Evolutionary conservation across 306 rosid genomes (phyloP), one percentile per base, ranked within the genome.

Genomic region (Begonia peltatifolia): DNA sequence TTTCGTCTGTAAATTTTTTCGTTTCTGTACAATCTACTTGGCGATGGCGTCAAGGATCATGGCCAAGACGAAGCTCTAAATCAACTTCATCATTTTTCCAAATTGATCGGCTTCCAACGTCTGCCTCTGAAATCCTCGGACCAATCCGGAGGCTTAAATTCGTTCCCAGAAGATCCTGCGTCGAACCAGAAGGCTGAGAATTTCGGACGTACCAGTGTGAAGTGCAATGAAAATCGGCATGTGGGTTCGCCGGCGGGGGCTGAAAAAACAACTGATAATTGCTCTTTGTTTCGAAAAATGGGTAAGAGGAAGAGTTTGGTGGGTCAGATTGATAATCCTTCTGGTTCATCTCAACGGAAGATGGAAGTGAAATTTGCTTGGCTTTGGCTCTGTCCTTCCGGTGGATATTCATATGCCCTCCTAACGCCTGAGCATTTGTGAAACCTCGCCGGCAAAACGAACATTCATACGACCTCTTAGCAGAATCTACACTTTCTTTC

Each of bases 1-100:
- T 30, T 30, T 7, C 38, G 9, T 30, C 38, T 30, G 38, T 7
- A 5, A 30, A 5, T 2, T 30, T 6, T 30, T 30, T 30, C 8
- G 38, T 30, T 30, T 30, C 38, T 30, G 38, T 30, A 30, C 38
- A 30, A 30, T 30, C 38, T 30, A 5, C 38, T 30, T 30, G 8
- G 48, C n/a, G 14, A 44, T 10, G 48, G 48, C 48, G 68, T 43
- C 58, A 65, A 41, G 74, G 76, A 69, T 81, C 70, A 64, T 77
- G 76, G 42, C 97, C 95, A 47, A 89, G 78, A 41, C 94, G 87
- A 53, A 89, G 97, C 84, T 85, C 95, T 73, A 85, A 82, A 60
- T 89, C 97, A 47, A 89, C 71, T 58, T 85, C 92, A 18, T 70
- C 76, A 20, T 59, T 64, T 13, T 66, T 47, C 65, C 62, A 67